Base-by-base conservation (phyloP, 805 yeast genomes). In the Yamadazyma tumulicola region DNA sequence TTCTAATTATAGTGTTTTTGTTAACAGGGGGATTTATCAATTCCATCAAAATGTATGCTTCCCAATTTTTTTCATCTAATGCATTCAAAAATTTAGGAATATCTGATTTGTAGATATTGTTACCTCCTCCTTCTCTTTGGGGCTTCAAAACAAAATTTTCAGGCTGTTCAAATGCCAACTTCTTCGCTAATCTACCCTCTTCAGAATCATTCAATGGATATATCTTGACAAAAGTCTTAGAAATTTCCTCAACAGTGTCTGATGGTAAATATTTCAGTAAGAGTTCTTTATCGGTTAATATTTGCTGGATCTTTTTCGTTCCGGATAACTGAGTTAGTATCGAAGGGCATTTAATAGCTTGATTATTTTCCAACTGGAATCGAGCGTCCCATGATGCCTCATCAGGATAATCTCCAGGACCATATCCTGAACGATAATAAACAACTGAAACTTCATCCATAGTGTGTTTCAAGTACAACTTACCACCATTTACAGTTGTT, bases 111-210 rank as follows among this genome's bases (percentile, higher is more conserved):
- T 93, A 93, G 35, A 93, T 75, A 55, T 93, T 93, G 58, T 93
- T 88, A 13, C 98, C 98, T 29, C 99, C 99, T 25, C 99, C 99
- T 67, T 93, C 99, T 65, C 99, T 76, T 61, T 93, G 98, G 4
- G 99, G 99, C 54, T 93, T 93, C 48, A 93, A 69, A 1, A 93
- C 99, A 55, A 67, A 93, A 16, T 72, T 69, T 35, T 75, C 77
- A 0, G 96, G 91, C 2, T 58, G 41, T 42, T 75, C 78, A 30
- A 81, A 64, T 1, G 95, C 95, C 29, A 85, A 57, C 40, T 72
- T 61, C 38, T 74, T 77, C 4, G 93, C 96, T 23, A 51, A 38
- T 27, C 49, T 46, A 3, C 96, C 96, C 21, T 70, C 67, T 25
- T 61, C 65, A 1, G 86, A 67, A 35, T 75, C 72, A 56, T 91